Evolutionary conservation across 2,329 filamentous ascomycete genomes (phyloP).

Genomic region (Nigrospora oryzae): DNA sequence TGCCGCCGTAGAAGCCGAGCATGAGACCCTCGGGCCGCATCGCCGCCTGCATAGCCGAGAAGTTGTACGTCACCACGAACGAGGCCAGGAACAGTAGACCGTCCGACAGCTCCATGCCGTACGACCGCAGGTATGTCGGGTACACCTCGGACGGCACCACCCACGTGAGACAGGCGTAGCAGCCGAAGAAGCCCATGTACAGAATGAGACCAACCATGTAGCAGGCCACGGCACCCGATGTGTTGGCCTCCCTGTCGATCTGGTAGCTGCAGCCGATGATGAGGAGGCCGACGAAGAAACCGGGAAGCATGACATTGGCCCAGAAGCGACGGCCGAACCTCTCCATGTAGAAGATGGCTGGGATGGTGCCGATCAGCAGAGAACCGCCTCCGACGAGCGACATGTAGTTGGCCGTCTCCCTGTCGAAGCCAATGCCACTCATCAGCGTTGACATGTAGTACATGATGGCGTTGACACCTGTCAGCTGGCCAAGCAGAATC

Average conservation of each 20-base stretch:
- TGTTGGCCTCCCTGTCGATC: slow-evolving; percentile 36
- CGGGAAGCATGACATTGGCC: slow-evolving; percentile 63
- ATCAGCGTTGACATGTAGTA: slow-evolving; percentile 67
- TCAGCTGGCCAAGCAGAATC: slow-evolving; percentile 63
- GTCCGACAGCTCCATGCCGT: slow-evolving; percentile 66
- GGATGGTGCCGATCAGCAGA: slow-evolving; percentile 59
- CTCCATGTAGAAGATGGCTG: slow-evolving; percentile 64
- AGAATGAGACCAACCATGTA: slow-evolving; percentile 61
- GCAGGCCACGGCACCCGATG: slow-evolving; percentile 42
- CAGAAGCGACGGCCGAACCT: slow-evolving; percentile 65
- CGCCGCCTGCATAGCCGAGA: slow-evolving; percentile 59
- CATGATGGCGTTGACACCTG: slow-evolving; percentile 62
- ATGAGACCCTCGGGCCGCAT: slow-evolving; percentile 58
- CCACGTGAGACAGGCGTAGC: slow-evolving; percentile 57
- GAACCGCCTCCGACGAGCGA: slow-evolving; percentile 63
- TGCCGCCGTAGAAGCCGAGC: slow-evolving; percentile 67
- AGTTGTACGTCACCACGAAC: slow-evolving; percentile 71
- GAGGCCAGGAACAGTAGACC: slow-evolving; percentile 62
- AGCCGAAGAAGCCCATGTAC: slow-evolving; percentile 63
- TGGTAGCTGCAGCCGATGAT: slow-evolving; percentile 59
- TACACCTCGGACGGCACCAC: slow-evolving; percentile 62
- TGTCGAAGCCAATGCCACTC: slow-evolving; percentile 57
- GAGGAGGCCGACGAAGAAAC: slow-evolving; percentile 62
- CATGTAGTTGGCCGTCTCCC: slow-evolving; percentile 61
- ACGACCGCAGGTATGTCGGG: slow-evolving; percentile 62